A percentile compares a stretch with the other conserved stretches of the same genome.
These are phyloP conservation scores for Croton setiger DNA, from an alignment of 441 rosid species.

Conservation along the genomic window DNA sequence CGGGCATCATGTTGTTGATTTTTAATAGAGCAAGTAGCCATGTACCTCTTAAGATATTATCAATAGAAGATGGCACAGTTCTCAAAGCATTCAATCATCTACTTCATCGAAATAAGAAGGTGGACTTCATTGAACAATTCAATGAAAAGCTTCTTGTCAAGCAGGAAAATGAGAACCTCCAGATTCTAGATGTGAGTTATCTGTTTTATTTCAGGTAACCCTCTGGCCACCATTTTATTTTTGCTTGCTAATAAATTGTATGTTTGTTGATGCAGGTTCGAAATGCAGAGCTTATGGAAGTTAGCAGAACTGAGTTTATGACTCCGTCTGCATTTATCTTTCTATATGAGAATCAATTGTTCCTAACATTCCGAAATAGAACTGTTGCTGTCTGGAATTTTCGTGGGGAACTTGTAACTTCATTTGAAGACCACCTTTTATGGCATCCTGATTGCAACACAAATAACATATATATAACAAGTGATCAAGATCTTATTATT, in stretches of 20 bases:
- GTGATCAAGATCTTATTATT: constrained; percentile 91
- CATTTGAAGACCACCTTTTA: constrained; percentile 80
- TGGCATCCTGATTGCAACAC: constrained; percentile 99
- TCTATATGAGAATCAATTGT: constrained; percentile 74
- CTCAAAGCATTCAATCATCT: constrained; percentile 72
- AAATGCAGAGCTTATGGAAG: constrained; percentile 63
- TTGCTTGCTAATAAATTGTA: not conserved
- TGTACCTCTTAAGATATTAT: constrained; percentile 68
- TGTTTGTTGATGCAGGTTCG: constrained; percentile 46
- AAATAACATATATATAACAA: constrained; percentile 85
- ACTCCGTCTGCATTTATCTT: constrained; percentile 83
- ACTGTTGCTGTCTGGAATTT: constrained; percentile 95
- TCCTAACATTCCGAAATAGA: constrained; percentile 66
- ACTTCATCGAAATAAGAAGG: constrained; percentile 83
- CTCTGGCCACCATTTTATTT: constrained; percentile 7
- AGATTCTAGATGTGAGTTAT: constrained; percentile 70
- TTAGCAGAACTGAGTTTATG: constrained; percentile 56
- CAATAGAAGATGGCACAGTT: constrained; percentile 84
- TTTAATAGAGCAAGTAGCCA: constrained; percentile 55
- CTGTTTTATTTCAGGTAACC: not conserved
- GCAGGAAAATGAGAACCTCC: constrained; percentile 85
- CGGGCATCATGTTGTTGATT: constrained; percentile 81
- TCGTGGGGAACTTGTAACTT: constrained; percentile 78
- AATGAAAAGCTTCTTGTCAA: constrained; percentile 90
- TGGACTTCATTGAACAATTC: constrained; percentile 80